Evolutionary conservation across 1,139 yeast species (phyloP).

Genomic region (Candida freyschussii): DNA sequence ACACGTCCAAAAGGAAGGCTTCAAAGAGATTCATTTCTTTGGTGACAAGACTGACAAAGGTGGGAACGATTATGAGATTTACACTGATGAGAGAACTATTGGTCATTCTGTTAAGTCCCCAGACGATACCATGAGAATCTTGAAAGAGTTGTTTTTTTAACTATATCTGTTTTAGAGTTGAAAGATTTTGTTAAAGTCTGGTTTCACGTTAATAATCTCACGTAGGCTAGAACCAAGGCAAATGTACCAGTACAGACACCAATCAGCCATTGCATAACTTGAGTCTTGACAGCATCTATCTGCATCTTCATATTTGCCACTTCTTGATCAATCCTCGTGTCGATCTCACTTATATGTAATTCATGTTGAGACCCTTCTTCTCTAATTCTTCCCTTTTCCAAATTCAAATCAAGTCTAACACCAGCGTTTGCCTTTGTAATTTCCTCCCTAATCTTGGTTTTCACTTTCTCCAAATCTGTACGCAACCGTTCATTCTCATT

Average conservation of each 20-base stretch:
- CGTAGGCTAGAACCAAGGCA: slow-evolving; percentile 87
- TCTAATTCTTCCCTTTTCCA: slow-evolving; percentile 92
- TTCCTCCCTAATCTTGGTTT: slow-evolving; percentile 83
- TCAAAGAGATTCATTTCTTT: slow-evolving; percentile 88
- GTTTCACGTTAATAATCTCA: slow-evolving; percentile 59
- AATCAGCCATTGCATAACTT: slow-evolving; percentile 95
- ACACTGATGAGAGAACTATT: slow-evolving; percentile 81
- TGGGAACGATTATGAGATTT: slow-evolving; percentile 98
- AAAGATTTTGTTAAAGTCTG: slow-evolving; percentile 1
- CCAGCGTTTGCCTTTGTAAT: slow-evolving; percentile 88
- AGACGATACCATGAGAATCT: slow-evolving; percentile 77
- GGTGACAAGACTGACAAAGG: slow-evolving; percentile 98
- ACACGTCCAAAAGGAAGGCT: slow-evolving; percentile 83
- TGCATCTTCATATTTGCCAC: slow-evolving; percentile 92
- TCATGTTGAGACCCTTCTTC: slow-evolving; percentile 93
- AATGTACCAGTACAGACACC: slow-evolving; percentile 98
- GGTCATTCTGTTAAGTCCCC: slow-evolving; percentile 94
- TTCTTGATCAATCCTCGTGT: slow-evolving; percentile 92
- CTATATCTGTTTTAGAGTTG: background rate
- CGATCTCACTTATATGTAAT: slow-evolving; percentile 89
- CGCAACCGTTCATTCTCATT: slow-evolving; percentile 85
- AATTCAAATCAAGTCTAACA: slow-evolving; percentile 80
- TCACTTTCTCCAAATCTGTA: slow-evolving; percentile 80
- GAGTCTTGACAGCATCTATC: slow-evolving; percentile 90
- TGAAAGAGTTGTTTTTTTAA: slow-evolving; percentile 66